Conservation (phyloP, 352 stramenopile species). For the Globisporangium mamillatum region DNA sequence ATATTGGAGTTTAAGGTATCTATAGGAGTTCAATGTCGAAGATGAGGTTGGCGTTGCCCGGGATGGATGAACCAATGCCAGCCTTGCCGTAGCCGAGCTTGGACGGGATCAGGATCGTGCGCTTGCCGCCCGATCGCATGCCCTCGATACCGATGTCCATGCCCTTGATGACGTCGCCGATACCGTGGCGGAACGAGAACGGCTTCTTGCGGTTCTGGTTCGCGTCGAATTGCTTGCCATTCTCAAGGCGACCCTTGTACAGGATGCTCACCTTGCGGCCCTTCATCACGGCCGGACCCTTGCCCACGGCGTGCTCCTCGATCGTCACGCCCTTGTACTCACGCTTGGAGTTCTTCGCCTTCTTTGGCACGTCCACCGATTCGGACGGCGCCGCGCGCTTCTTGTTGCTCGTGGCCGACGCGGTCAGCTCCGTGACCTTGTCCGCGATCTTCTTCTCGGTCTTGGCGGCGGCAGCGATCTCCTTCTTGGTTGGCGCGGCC, state of each 20-base stretch:
- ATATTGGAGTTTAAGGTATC: slow-evolving; percentile 17
- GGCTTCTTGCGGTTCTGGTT: slow-evolving; percentile 79
- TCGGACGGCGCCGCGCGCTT: slow-evolving; percentile 64
- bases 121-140: slow-evolving; percentile 88
- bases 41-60: slow-evolving; percentile 90
- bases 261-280: slow-evolving; percentile 80
- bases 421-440: slow-evolving; percentile 51
- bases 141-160: slow-evolving; percentile 94
- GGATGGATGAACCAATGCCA: slow-evolving; percentile 80
- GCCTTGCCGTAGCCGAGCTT: slow-evolving; percentile 93
- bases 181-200: slow-evolving; percentile 82
- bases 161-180: slow-evolving; percentile 93
- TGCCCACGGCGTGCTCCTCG: slow-evolving; percentile 70
- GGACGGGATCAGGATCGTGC: slow-evolving; percentile 90
- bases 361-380: slow-evolving; percentile 71
- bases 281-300: slow-evolving; percentile 50
- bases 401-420: slow-evolving; percentile 40
- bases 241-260: slow-evolving; percentile 76
- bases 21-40: slow-evolving; percentile 94
- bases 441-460: slow-evolving; percentile 55
- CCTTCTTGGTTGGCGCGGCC: slow-evolving; percentile 31
- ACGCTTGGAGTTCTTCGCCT: slow-evolving; percentile 55
- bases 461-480: slow-evolving; percentile 29
- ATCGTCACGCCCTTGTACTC: slow-evolving; percentile 80
- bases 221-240: slow-evolving; percentile 86